These are phyloP conservation scores for Marasmius oreades DNA, from an alignment of 1,284 basidiomycete species.

Conservation along the genomic window DNA sequence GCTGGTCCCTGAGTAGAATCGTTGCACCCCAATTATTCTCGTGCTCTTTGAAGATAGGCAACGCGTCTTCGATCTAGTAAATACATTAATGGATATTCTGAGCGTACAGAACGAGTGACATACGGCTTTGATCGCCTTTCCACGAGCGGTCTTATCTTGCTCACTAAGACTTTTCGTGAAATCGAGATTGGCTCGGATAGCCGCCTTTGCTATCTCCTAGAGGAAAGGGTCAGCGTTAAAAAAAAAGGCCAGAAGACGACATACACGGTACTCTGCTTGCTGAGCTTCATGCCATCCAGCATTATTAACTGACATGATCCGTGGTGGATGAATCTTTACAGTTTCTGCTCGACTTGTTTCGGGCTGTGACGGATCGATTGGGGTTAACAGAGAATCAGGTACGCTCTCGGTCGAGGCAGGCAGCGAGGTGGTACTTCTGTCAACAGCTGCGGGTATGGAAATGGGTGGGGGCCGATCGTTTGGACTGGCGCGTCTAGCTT, in stretches of 20 bases:
- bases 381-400: background rate
- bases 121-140: background rate
- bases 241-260: background rate
- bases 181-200: background rate
- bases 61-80: background rate
- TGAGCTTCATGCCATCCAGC: background rate
- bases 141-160: background rate
- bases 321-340: background rate
- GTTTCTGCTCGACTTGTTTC: background rate
- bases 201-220: background rate
- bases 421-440: too few relatives aligned
- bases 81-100: background rate
- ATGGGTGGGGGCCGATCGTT: background rate
- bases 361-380: background rate
- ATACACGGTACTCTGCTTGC: background rate
- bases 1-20: constrained; percentile 6
- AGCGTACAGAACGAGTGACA: background rate
- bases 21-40: constrained; percentile 7
- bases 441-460: too few relatives aligned
- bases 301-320: background rate
- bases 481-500: too few relatives aligned
- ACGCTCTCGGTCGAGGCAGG: background rate
- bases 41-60: constrained; percentile 2
- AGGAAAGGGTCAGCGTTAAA: background rate
- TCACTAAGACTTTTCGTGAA: background rate